Evolutionary conservation across 345 rosid species (phyloP), one percentile per base, ranked within the genome.

Genomic region (Rhizophora mangle): DNA sequence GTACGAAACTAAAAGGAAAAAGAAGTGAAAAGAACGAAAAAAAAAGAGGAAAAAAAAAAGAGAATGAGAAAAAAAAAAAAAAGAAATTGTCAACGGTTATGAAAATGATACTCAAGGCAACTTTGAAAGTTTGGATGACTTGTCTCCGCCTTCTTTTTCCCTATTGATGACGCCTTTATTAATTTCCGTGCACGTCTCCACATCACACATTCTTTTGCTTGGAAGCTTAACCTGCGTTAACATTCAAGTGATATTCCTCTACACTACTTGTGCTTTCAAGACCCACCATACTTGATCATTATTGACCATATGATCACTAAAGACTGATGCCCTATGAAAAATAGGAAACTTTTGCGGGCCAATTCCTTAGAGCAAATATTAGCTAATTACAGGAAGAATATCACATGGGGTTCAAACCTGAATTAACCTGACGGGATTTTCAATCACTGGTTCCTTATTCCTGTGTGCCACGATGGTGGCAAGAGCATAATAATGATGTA

Each of bases 31-130:
- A 18, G 26, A 46, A 59, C 37, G 71, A n/a, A 19, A 70, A 51
- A 61, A 18, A 10, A 49, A 16, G 49, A 64, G 59, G 24, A 20
- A 24, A 43, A 68, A 32, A 43, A 49, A 26, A 24, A 13, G 2
- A 11, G 5, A 43, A 43, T 10, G 24, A 24, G 11, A 24, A 24
- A 56, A 56, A 21, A 24, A 56, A 56, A 21, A 31, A 56, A 56
- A 24, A 56, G 60, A 69, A 76, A 76, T 84, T 80, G 90, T 86
- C 88, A 86, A 86, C 90, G 88, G 78, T 75, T 58, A 60, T 55
- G 65, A 65, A 82, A 78, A 76, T 60, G 83, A 76, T 70, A 74
- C 76, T 77, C 47, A 4, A 53, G 49, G 30, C n/a, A 65, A 62
- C 76, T 69, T 68, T 79, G 57, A 71, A 82, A 73, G 61, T 80